Conservation (phyloP, 2,329 filamentous ascomycete species). For the Taxawa tesnikishii region DNA sequence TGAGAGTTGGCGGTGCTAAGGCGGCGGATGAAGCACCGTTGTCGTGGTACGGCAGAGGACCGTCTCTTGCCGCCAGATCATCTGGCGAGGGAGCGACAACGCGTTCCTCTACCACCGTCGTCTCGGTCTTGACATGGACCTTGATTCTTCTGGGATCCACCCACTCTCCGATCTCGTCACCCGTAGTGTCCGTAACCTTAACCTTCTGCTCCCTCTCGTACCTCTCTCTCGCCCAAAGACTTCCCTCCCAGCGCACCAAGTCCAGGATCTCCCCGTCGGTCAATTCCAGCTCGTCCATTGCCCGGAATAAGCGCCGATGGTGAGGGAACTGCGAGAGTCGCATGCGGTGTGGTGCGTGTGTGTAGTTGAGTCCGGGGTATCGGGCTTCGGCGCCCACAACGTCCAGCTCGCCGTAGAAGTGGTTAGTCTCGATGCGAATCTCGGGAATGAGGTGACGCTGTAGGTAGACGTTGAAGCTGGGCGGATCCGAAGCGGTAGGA, state of each 20-base stretch:
- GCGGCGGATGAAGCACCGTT: not conserved
- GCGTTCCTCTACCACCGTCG: constrained; percentile 3
- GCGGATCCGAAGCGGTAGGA: constrained; percentile 54
- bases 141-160: constrained; percentile 33
- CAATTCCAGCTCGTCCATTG: constrained; percentile 57
- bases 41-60: not conserved
- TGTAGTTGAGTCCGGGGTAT: constrained; percentile 73
- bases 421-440: constrained; percentile 65
- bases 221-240: constrained; percentile 69
- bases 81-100: not conserved
- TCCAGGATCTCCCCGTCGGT: constrained; percentile 58
- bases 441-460: constrained; percentile 61
- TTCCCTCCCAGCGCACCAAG: constrained; percentile 73
- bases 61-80: not conserved
- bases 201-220: constrained; percentile 66
- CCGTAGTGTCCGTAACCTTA: constrained; percentile 57
- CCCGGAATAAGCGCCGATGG: constrained; percentile 63
- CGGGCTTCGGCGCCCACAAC: constrained; percentile 72
- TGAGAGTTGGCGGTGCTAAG: not conserved
- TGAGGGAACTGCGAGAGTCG: constrained; percentile 67
- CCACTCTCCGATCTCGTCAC: constrained; percentile 54
- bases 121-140: constrained; percentile 4
- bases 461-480: constrained; percentile 58
- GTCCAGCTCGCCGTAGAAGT: constrained; percentile 68
- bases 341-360: constrained; percentile 57